Evolutionary conservation across 1,284 basidiomycete genomes (phyloP).

Genomic region (Melampsora americana): DNA sequence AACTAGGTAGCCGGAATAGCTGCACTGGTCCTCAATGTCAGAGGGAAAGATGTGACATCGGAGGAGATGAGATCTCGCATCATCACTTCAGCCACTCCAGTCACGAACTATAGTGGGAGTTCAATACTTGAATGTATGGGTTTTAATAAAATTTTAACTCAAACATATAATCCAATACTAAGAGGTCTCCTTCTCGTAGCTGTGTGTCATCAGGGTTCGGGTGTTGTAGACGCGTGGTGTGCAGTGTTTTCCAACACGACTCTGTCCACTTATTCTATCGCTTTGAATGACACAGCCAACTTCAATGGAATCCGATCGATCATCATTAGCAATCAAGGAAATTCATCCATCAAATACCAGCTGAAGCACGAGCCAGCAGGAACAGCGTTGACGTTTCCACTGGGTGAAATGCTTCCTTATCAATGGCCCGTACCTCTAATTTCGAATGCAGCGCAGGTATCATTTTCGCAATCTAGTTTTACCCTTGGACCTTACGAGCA

Average conservation of each 20-base stretch:
- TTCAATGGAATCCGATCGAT: conserved; percentile 35
- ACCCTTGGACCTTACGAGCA: conserved; percentile 23
- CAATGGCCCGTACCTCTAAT: conserved; percentile 38
- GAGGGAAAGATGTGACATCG: conserved; percentile 29
- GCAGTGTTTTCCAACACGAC: conserved; percentile 39
- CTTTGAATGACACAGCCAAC: conserved; percentile 42
- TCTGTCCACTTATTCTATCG: conserved; percentile 34
- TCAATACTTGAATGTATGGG: conserved; percentile 37
- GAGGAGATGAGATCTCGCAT: conserved; percentile 29
- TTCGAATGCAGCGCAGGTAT: conserved; percentile 1
- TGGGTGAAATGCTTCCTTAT: conserved; percentile 6
- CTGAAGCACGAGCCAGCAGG: conserved; percentile 36
- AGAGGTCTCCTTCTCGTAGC: conserved; percentile 10
- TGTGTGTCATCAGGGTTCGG: conserved; percentile 42
- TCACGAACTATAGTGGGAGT: conserved; percentile 31
- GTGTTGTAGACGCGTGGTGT: conserved; percentile 42
- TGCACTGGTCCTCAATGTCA: conserved; percentile 30
- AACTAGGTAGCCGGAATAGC: conserved; percentile 41
- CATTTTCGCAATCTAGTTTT: conserved; percentile 31
- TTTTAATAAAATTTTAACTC: neutral
- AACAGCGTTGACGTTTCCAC: conserved; percentile 28
- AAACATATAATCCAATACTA: neutral
- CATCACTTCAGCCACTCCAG: conserved; percentile 24
- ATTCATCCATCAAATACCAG: conserved; percentile 16
- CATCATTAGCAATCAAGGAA: conserved; percentile 26